phyloP scores from a whole-genome alignment of 192 early-diverging fungal genomes.

The Coemansia sp. region DNA sequence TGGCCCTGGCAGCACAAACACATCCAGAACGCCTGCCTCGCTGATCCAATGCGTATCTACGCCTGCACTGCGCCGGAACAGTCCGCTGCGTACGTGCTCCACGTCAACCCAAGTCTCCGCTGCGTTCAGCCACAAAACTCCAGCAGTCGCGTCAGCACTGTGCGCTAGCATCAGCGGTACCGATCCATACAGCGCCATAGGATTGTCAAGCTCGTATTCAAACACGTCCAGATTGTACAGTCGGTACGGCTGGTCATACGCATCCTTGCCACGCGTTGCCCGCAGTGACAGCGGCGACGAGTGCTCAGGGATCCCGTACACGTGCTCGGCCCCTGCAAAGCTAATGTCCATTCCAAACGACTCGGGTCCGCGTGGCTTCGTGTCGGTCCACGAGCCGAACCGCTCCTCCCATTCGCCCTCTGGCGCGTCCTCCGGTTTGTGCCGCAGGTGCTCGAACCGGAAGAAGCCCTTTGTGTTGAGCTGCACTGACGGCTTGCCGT shows the following conservation, averaged over 20 bases:
- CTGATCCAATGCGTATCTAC: conserved; percentile 86
- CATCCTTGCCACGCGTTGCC: conserved; percentile 75
- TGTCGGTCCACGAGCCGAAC: conserved; percentile 85
- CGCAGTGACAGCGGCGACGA: conserved; percentile 82
- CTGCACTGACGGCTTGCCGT: conserved; percentile 54
- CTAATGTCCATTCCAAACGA: conserved; percentile 91
- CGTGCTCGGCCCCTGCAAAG: conserved; percentile 81
- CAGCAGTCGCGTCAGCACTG: conserved; percentile 67
- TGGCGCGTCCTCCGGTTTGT: conserved; percentile 40
- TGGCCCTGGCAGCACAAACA: conserved; percentile 82
- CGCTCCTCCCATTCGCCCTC: conserved; percentile 81
- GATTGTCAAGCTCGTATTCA: conserved; percentile 92
- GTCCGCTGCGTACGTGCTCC: conserved; percentile 59
- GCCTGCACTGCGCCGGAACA: conserved; percentile 27
- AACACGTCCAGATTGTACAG: conserved; percentile 98
- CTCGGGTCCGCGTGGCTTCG: conserved; percentile 93
- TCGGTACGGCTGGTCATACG: conserved; percentile 90
- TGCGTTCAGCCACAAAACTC: conserved; percentile 88
- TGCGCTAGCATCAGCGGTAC: conserved; percentile 95
- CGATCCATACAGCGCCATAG: conserved; percentile 96
- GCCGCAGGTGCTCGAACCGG: conserved; percentile 73
- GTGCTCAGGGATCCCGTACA: conserved; percentile 98
- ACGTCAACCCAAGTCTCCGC: conserved; percentile 99
- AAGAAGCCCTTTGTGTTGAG: conserved; percentile 86
- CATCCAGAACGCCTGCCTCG: conserved; percentile 87